Conservation (phyloP, 169 alveolate species). For the Cryptosporidium felis region DNA sequence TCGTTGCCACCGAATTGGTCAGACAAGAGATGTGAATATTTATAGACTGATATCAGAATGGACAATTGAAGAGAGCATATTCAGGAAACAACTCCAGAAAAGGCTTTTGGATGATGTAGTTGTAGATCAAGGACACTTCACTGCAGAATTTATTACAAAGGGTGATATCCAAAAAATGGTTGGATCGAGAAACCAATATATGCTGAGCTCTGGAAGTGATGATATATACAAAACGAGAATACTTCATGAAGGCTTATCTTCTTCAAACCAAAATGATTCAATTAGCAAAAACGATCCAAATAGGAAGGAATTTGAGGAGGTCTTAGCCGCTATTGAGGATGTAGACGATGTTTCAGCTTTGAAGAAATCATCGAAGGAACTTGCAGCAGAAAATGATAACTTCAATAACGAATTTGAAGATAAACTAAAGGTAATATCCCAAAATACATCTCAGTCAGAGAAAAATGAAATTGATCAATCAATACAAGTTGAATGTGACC, state of each 20-base stretch:
- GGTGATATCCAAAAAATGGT: slow-evolving; percentile 59
- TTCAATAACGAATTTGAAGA: slow-evolving; percentile 78
- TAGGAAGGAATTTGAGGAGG: slow-evolving; percentile 83
- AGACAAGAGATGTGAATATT: slow-evolving; percentile 96
- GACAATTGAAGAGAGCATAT: slow-evolving; percentile 97
- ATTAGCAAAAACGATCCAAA: slow-evolving; percentile 47
- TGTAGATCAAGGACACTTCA: slow-evolving; percentile 95
- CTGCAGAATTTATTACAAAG: slow-evolving; percentile 41
- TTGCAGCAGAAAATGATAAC: slow-evolving; percentile 75
- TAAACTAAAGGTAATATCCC: neutral
- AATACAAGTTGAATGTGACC: neutral
- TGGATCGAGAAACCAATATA: slow-evolving; percentile 56
- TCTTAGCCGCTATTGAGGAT: slow-evolving; percentile 85
- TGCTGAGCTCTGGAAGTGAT: slow-evolving; percentile 71
- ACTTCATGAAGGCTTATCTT: slow-evolving; percentile 76
- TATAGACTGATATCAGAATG: slow-evolving; percentile 93
- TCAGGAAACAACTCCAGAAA: slow-evolving; percentile 95
- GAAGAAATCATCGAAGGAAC: slow-evolving; percentile 79
- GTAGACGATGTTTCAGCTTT: slow-evolving; percentile 85
- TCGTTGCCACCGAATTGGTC: slow-evolving; percentile 98
- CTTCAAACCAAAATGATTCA: slow-evolving; percentile 45
- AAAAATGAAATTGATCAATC: neutral
- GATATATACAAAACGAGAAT: slow-evolving; percentile 75
- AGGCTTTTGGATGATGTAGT: slow-evolving; percentile 95
- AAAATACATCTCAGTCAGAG: neutral